phyloP scores from a whole-genome alignment of 192 early-diverging fungal species.

The Nowakowskiella sp. region DNA sequence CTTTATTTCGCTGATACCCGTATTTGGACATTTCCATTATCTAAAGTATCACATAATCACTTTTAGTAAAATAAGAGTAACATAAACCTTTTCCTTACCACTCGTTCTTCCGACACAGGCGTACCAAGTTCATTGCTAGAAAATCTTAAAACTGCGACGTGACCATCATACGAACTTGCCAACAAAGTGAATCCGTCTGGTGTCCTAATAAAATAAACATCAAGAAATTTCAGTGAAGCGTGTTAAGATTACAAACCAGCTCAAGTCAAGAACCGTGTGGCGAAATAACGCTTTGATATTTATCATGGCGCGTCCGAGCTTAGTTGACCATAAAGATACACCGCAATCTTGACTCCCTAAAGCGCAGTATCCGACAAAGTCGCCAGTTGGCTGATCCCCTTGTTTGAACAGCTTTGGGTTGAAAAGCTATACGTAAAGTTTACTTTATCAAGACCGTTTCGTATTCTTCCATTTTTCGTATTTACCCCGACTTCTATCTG shows the following conservation, averaged over 20 bases:
- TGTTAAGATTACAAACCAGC: conserved; percentile 49
- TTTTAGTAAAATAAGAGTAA: not conserved
- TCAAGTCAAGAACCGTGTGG: conserved; percentile 77
- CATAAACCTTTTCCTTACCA: conserved; percentile 39
- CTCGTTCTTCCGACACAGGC: conserved; percentile 54
- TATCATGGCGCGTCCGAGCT: conserved; percentile 59
- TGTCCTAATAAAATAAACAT: conserved; percentile 38
- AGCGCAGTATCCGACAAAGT: conserved; percentile 56
- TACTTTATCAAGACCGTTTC: not conserved
- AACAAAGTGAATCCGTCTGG: conserved; percentile 65
- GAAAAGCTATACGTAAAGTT: conserved; percentile 41
- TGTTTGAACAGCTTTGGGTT: conserved; percentile 71
- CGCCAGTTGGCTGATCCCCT: conserved; percentile 14
- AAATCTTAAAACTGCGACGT: conserved; percentile 68
- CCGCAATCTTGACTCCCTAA: conserved; percentile 85
- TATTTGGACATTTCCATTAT: conserved; percentile 20
- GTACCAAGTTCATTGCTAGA: conserved; percentile 58
- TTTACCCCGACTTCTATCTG: conserved; percentile 79
- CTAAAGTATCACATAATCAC: not conserved
- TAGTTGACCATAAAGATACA: conserved; percentile 82
- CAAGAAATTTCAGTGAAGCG: not conserved
- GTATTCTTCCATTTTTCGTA: not conserved
- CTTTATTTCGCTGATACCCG: conserved; percentile 34
- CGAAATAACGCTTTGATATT: conserved; percentile 66
- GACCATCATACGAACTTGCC: conserved; percentile 88